These are phyloP conservation scores for Mycena galericulata DNA, from an alignment of 768 basidiomycete species.

Conservation along the genomic window DNA sequence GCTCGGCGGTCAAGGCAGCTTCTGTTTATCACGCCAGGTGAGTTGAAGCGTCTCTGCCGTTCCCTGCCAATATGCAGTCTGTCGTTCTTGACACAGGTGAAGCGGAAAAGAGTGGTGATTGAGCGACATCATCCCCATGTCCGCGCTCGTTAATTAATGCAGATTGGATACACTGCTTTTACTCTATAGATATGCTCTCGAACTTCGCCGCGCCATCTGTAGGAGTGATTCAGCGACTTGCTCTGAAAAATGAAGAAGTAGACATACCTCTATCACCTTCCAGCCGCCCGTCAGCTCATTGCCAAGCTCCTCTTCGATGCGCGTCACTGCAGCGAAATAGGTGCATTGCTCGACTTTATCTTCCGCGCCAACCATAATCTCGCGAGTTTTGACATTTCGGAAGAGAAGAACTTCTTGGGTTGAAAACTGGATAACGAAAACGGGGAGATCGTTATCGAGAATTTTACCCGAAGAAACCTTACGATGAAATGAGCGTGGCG, in stretches of 20 bases:
- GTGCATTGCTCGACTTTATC: constrained; percentile 93
- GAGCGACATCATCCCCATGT: constrained; percentile 2
- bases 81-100: too few relatives aligned
- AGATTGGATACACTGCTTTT: constrained; percentile 27
- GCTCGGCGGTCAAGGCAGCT: too few relatives aligned
- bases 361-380: constrained; percentile 88
- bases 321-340: constrained; percentile 92
- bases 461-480: constrained; percentile 90
- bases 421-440: constrained; percentile 90
- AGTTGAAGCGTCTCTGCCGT: too few relatives aligned
- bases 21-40: too few relatives aligned
- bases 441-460: constrained; percentile 89
- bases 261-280: constrained; percentile 94
- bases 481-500: not conserved
- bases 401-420: constrained; percentile 96
- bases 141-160: constrained; percentile 24
- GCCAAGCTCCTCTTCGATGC: constrained; percentile 87
- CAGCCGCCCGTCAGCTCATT: constrained; percentile 97
- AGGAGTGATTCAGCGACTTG: constrained; percentile 33
- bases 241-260: constrained; percentile 35
- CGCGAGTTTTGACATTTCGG: constrained; percentile 89
- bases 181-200: constrained; percentile 46
- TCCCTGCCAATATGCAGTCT: too few relatives aligned
- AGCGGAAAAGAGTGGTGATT: constrained; percentile 30
- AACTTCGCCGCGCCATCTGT: constrained; percentile 46